These are phyloP conservation scores for Suillus discolor DNA, from an alignment of 768 basidiomycete species.

Conservation along the genomic window DNA sequence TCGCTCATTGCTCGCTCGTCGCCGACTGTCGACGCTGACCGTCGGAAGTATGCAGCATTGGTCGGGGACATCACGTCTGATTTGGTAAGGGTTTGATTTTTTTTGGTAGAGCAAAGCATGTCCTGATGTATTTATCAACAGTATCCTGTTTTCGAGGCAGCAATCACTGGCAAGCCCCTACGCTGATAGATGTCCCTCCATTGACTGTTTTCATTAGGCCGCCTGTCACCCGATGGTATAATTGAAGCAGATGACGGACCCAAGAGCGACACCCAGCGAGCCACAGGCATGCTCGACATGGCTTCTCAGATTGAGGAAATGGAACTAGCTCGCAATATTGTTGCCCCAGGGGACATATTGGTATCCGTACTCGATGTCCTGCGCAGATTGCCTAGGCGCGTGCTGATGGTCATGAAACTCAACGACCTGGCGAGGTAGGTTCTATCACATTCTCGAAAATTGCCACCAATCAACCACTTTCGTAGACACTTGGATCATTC, in stretches of 20 bases:
- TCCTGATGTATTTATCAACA: conserved; percentile 31
- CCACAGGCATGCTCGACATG: conserved; percentile 77
- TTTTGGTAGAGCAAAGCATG: background rate
- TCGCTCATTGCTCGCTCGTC: conserved; percentile 80
- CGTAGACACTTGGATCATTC: conserved; percentile 78
- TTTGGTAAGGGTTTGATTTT: conserved; percentile 52
- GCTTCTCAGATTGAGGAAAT: conserved; percentile 76
- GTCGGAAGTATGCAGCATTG: conserved; percentile 84
- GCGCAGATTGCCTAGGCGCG: conserved; percentile 79
- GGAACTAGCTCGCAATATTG: conserved; percentile 79
- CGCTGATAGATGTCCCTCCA: background rate
- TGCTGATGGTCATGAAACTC: conserved; percentile 81
- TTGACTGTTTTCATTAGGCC: conserved; percentile 35
- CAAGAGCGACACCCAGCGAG: conserved; percentile 50
- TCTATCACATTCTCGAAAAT: background rate
- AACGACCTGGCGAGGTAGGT: conserved; percentile 81
- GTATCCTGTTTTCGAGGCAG: conserved; percentile 95
- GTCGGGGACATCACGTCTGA: conserved; percentile 92
- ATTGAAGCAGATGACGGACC: conserved; percentile 44
- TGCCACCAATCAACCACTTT: background rate
- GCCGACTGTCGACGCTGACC: conserved; percentile 59
- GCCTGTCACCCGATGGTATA: conserved; percentile 71
- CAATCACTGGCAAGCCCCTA: conserved; percentile 69
- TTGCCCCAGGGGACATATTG: conserved; percentile 84
- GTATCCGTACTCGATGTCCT: conserved; percentile 86